These are phyloP conservation scores for Barnettozyma californica DNA, from an alignment of 805 yeast genomes.

Conservation along the genomic window DNA sequence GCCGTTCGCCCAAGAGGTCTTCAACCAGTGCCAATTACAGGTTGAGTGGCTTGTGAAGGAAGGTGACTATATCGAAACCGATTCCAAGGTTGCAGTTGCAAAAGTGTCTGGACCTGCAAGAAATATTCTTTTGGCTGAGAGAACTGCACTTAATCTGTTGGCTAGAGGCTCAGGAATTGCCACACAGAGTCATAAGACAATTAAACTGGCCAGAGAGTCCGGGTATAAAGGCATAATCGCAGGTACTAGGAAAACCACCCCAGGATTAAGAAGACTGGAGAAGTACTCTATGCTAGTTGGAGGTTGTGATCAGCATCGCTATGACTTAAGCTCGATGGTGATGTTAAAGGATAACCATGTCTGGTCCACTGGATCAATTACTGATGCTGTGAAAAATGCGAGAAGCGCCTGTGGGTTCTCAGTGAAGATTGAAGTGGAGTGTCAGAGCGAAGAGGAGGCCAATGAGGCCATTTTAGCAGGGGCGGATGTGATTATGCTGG, in stretches of 20 bases:
- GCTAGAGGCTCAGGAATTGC: conserved; percentile 88
- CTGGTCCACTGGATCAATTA: conserved; percentile 89
- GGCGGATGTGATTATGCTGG: conserved; percentile 93
- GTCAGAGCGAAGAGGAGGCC: conserved; percentile 80
- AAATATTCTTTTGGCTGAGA: conserved; percentile 74
- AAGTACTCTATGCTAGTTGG: conserved; percentile 95
- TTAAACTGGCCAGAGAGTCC: conserved; percentile 52
- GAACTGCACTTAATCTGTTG: conserved; percentile 77
- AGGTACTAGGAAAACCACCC: conserved; percentile 96
- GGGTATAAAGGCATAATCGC: conserved; percentile 86
- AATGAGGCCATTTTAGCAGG: conserved; percentile 91
- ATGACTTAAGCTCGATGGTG: conserved; percentile 88
- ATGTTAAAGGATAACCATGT: conserved; percentile 95
- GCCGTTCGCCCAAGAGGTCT: conserved; percentile 86
- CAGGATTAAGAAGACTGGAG: conserved; percentile 83
- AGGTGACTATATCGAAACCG: conserved; percentile 52
- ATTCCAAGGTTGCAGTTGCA: conserved; percentile 69
- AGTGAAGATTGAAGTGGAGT: conserved; percentile 88
- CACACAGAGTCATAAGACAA: conserved; percentile 57
- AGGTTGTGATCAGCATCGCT: conserved; percentile 89
- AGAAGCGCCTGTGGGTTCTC: conserved; percentile 83
- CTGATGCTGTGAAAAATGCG: conserved; percentile 74
- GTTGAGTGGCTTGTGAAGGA: conserved; percentile 74
- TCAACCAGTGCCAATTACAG: conserved; percentile 61
- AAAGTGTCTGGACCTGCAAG: conserved; percentile 75